Evolutionary conservation across 805 yeast genomes (phyloP), one percentile per base, ranked within the genome.

Genomic region (Nakazawaea holstii): DNA sequence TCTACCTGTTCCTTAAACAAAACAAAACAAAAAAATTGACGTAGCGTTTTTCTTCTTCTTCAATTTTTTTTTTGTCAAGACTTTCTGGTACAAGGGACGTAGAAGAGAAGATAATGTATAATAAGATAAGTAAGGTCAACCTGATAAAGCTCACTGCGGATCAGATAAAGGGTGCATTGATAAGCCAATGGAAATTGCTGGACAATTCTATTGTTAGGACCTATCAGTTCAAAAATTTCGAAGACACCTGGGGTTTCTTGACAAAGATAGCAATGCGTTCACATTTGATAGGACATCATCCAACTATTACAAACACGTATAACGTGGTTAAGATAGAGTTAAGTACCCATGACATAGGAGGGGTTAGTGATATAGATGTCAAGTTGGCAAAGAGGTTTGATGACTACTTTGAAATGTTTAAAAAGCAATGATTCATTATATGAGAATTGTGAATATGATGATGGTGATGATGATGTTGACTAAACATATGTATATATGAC

Each of bases 221-320:
- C 15, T 69, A 70, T 53, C 62, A 59, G 27, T 73, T 85, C 52
- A 68, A 62, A 45, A 68, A 71, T 41, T 86, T 75, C 57, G 80
- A 79, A 50, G 73, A 73, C 37, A 82, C 92, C 0, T 83, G 91
- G 89, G 43, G 54, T 35, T 40, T 38, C 26, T 62, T 86, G 15
- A 80, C 77, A 27, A 70, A 72, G 40, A 73, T 85, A 1, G 74
- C 87, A 1, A 61, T 76, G 64, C 64, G 79, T 44, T 73, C 86
- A 0, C 85, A 83, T 57, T 55, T 70, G 1, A 60, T 66, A 56
- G 83, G 80, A 4, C 92, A 86, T 55, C 95, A 86, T 59, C 92
- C 94, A 0, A 80, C 80, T 0, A 77, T 86, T 10, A 70, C 68
- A 0, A 84, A 84, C 3, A 73, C 80, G 0, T 86, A 84, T 56